These are phyloP conservation scores for Castanopsis chinensis DNA, from an alignment of 306 rosid genomes.

Conservation along the genomic window DNA sequence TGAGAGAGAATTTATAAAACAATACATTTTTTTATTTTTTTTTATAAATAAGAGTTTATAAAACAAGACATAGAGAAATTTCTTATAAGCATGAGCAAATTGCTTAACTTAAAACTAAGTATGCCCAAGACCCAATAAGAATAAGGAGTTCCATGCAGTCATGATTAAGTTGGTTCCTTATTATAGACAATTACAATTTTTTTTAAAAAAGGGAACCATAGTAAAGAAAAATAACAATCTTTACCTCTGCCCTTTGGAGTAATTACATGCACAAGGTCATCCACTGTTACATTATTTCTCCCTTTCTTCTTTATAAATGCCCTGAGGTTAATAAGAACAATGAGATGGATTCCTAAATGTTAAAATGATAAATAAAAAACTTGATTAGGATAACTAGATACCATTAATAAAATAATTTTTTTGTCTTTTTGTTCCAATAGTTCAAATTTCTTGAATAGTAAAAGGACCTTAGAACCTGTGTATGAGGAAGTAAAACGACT, in stretches of 20 bases:
- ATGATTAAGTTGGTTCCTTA: not conserved
- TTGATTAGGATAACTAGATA: not conserved
- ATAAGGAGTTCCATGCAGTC: not conserved
- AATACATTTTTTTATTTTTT: no score
- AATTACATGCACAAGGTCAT: conserved; percentile 78
- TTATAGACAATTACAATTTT: not conserved
- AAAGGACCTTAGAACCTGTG: not conserved
- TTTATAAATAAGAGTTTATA: no score
- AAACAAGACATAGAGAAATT: not conserved
- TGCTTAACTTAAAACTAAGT: not conserved
- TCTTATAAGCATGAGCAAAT: not conserved
- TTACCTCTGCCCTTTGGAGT: conserved; percentile 92
- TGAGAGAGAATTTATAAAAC: not conserved
- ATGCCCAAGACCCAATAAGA: not conserved
- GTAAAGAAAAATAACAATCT: conserved; percentile 1
- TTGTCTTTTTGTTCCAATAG: not conserved
- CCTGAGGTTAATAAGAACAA: conserved; percentile 30
- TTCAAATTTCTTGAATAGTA: not conserved
- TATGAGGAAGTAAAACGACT: no score
- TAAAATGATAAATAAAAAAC: not conserved
- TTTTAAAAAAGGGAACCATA: not conserved
- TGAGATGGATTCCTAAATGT: conserved; percentile 10
- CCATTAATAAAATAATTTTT: not conserved
- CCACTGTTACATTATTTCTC: conserved; percentile 75
- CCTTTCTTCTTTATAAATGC: conserved; percentile 82